Evolutionary conservation across 176 grass and related monocot genomes (phyloP), one percentile per base, ranked within the genome.

Genomic region (Oryza longistaminata): DNA sequence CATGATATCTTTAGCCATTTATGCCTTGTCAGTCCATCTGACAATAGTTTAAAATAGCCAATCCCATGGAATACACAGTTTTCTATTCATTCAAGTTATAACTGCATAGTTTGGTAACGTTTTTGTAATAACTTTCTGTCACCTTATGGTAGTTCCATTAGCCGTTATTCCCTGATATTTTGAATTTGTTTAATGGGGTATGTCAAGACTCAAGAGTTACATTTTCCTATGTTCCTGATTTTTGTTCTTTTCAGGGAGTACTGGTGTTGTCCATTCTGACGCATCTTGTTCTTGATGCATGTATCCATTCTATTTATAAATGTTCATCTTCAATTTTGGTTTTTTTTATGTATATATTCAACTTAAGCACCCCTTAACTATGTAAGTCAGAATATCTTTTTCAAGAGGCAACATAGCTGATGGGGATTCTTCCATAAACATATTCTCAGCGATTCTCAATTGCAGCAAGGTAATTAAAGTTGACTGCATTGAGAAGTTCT

Each of bases 301-400:
- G 95, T 98, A 98, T 95, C 93, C 89, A 24, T 50, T 80, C 76
- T 50, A 74, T 72, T 90, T 39, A 61, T 73, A 52, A 26, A 13
- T 25, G 11, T 48, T 68, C 66, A 33, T 11, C 11, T 74, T 73
- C 27, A 14, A 35, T 75, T 85, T 48, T 79, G 39, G 22, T 86
- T 83, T 25, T 74, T 61, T 65, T 22, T 15, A 79, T 35, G 50
- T 67, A 64, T 75, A 22, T 71, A 74, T 84, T 49, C 40, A 70
- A 76, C 43, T 83, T 86, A 58, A 40, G 66, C 4, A 77, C 0
- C 60, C 74, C 89, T 81, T 95, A 88, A 98, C 87, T 92, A 90
- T 88, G 55, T 45, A 83, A 97, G 91, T 82, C 88, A 93, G 89
- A 76, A 85, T 91, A 90, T 98, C 80, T 69, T 91, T 98, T 82